phyloP scores from a whole-genome alignment of 768 basidiomycete species.

The Suillus plorans region DNA sequence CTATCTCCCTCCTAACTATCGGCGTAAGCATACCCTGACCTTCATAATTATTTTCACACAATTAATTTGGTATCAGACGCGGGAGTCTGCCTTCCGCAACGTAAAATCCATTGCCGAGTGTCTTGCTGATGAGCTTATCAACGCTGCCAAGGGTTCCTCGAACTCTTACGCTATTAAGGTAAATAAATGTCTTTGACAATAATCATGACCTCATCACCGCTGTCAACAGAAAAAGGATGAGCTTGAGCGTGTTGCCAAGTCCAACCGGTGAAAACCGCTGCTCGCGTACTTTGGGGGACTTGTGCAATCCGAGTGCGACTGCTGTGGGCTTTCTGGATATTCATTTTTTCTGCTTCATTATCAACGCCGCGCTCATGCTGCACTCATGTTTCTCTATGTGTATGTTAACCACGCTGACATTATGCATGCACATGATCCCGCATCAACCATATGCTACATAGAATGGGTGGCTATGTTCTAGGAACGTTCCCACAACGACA shows the following conservation, averaged over 20 bases:
- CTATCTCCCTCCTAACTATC: conserved; percentile 90
- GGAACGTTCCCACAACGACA: neutral
- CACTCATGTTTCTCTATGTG: conserved; percentile 23
- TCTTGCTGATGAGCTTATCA: conserved; percentile 98
- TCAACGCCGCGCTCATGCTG: conserved; percentile 19
- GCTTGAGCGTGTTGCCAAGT: conserved; percentile 99
- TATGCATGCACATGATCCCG: conserved; percentile 10
- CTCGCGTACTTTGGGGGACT: conserved; percentile 4
- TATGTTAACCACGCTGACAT: conserved; percentile 11
- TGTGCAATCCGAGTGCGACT: conserved; percentile 23
- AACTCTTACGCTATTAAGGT: conserved; percentile 99
- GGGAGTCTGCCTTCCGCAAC: conserved; percentile 99
- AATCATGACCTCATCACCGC: neutral
- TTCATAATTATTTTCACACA: conserved; percentile 1
- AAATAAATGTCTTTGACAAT: conserved; percentile 15
- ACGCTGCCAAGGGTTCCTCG: conserved; percentile 99
- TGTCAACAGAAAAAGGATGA: conserved; percentile 91
- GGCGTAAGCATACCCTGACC: conserved; percentile 62
- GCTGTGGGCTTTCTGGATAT: conserved; percentile 21
- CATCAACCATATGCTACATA: neutral
- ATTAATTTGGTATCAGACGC: conserved; percentile 58
- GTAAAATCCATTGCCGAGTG: conserved; percentile 99
- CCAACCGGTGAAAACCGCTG: conserved; percentile 87
- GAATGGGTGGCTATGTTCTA: neutral
- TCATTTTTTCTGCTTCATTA: conserved; percentile 12